Base-by-base conservation (phyloP, 1,284 basidiomycete species). In the Pyrrhoderma noxium region DNA sequence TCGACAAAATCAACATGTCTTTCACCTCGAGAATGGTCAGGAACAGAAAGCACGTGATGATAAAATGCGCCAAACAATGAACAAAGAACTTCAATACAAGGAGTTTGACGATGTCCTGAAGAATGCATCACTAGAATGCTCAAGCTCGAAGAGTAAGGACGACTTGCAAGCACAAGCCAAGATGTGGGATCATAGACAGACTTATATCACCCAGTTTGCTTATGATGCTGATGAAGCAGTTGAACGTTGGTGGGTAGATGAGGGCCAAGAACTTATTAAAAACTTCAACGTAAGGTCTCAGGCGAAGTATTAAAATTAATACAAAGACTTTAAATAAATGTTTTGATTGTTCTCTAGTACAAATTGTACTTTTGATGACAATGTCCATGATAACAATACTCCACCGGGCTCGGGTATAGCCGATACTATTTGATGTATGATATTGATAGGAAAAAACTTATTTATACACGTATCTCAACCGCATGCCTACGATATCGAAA, bases 161-260 rank as follows among this genome's bases (percentile, higher is more conserved):
- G 27, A 31, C 27, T 31, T 31, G 27, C 41, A 46, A 19, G 54
- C 25, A 49, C 49, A 35, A 57, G 57, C 36, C 60, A 61, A 49
- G 58, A 68, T 72, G 56, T 76, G 76, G 75, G 74, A 73, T 2
- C 75, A 79, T 58, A 67, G 64, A 53, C 61, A 55, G 50, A 77
- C 76, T 64, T 76, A 64, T 51, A 47, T 25, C 42, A 57, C 57
- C 1, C 69, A 72, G 59, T 79, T 77, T 60, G 66, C 62, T 41
- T 77, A 79, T 52, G 76, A 79, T 54, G 72, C 75, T 1, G 76
- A 79, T 49, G 63, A 49, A 16, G 74, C 64, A 38, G 75, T 67
- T 11, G 71, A 77, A 42, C 60, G 59, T 37, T 79, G 76, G 74
- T 77, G 74, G 74, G 53, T 47, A 2, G 62, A 68, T 48, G 54